Evolutionary conservation across 129 eudicot genomes (phyloP), one percentile per base, ranked within the genome.

Genomic region (Flaveria linearis): DNA sequence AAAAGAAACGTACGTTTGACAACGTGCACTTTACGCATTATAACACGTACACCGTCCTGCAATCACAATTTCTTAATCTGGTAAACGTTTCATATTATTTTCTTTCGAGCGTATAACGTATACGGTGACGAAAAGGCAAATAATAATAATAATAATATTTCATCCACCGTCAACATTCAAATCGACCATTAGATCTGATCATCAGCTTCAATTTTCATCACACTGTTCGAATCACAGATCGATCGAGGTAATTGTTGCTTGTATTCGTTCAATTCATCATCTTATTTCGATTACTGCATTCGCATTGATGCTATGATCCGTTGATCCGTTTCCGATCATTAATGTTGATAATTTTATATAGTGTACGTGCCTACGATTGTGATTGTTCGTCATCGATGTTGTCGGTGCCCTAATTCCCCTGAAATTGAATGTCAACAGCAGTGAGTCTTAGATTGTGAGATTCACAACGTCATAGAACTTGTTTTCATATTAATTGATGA

Each of bases 61-160:
- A n/a, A 28, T 6, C 8, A 57, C 33, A 13, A 58, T 7, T 17
- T n/a, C 15, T 20, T 2, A 30, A 23, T 47, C 33, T 60, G 82
- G 82, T 42, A 69, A 78, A 45, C 12, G 0, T 62, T 13, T 9
- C 28, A 50, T 41, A 0, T 47, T 70, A 57, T 70, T 30, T 25
- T 46, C 60, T 50, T 33, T 39, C 78, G 28, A 47, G 49, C 61
- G 79, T 61, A 58, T 75, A 47, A 75, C 49, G 26, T 23, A 49
- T 72, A 61, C 75, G 78, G 73, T 75, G 83, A 83, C 74, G 82
- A 82, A 28, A 76, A 60, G 45, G 72, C 56, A 13, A 80, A 57
- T 0, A 78, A 43, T 53, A 15, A 52, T 65, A 17, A 39, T 67
- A 60, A 43, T 30, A 43, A 43, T 10, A 8, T 43, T 57, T 17